These are phyloP conservation scores for Juglanconis juglandina DNA, from an alignment of 2,329 filamentous ascomycete species.

Conservation along the genomic window DNA sequence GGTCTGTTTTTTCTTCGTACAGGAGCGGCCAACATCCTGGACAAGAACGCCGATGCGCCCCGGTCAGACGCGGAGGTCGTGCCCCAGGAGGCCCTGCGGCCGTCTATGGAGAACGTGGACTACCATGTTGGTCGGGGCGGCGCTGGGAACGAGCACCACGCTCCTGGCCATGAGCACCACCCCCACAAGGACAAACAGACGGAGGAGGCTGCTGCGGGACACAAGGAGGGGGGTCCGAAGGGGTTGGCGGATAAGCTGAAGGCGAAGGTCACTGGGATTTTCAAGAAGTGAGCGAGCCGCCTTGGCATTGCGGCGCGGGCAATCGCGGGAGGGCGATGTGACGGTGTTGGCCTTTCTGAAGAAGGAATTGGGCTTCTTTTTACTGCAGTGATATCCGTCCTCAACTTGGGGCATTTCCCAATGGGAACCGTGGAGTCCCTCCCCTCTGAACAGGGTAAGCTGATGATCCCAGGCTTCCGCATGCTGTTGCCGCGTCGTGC, in stretches of 20 bases:
- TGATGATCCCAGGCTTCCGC: too few species aligned
- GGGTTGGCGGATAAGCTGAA: constrained; percentile 57
- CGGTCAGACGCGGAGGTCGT: constrained; percentile 52
- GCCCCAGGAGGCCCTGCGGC: constrained; percentile 49
- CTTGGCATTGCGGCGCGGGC: too few species aligned
- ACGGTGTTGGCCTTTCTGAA: too few species aligned
- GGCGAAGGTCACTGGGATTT: constrained; percentile 48
- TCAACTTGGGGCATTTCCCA: too few species aligned
- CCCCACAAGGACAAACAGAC: constrained; percentile 20
- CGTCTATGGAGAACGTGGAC: constrained; percentile 44
- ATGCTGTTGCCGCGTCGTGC: too few species aligned
- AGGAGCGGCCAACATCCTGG: constrained; percentile 59
- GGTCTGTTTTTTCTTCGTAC: background rate
- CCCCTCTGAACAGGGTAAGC: too few species aligned
- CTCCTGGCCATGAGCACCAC: constrained; percentile 22
- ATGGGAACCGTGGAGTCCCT: too few species aligned
- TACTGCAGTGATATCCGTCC: too few species aligned
- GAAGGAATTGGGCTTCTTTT: too few species aligned
- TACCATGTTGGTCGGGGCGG: constrained; percentile 60
- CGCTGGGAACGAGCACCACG: constrained; percentile 52
- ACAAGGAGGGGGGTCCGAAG: constrained; percentile 23
- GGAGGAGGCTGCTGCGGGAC: constrained; percentile 20
- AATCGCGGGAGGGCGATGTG: too few species aligned
- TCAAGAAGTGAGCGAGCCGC: constrained; percentile 40
- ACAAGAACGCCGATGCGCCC: constrained; percentile 36